Conservation (phyloP, 192 early-diverging fungal genomes). For the Mortierella claussenii region DNA sequence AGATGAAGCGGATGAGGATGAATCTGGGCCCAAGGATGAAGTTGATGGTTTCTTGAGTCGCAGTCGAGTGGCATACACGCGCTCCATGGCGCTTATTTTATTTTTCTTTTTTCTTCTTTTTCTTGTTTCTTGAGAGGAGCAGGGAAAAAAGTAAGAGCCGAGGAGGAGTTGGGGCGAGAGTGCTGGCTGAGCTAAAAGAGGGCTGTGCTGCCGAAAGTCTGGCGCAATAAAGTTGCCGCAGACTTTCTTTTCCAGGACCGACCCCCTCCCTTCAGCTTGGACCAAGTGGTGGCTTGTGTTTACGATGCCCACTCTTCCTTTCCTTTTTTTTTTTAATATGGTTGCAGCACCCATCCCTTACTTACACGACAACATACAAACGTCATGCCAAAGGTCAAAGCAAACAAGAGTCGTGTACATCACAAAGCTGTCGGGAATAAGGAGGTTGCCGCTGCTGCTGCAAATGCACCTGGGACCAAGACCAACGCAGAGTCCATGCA, state of each 20-base stretch:
- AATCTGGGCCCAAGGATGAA: too few relatives aligned
- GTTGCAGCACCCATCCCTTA: too few relatives aligned
- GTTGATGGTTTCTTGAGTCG: slow-evolving; percentile 25
- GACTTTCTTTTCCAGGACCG: too few relatives aligned
- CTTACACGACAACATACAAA: too few relatives aligned
- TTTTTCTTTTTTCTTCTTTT: neutral
- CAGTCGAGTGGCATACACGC: slow-evolving; percentile 25
- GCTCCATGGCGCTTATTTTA: slow-evolving; percentile 9
- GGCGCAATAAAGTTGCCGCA: too few relatives aligned
- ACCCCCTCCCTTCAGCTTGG: too few relatives aligned
- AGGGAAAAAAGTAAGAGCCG: neutral
- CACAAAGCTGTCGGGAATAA: slow-evolving; percentile 44
- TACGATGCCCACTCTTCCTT: neutral
- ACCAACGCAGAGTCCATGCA: slow-evolving; percentile 28
- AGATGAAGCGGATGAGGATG: too few relatives aligned
- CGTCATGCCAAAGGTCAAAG: slow-evolving; percentile 50
- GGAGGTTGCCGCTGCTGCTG: slow-evolving; percentile 11
- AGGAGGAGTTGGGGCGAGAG: too few relatives aligned
- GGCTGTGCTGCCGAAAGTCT: too few relatives aligned
- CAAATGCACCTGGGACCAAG: neutral
- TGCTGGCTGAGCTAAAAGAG: too few relatives aligned
- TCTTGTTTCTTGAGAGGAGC: too few relatives aligned
- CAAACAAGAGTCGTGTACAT: slow-evolving; percentile 41
- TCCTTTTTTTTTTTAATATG: slow-evolving; percentile 9
- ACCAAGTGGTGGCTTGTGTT: slow-evolving; percentile 23